Evolutionary conservation across 106 monocot genomes (phyloP).

Genomic region (Agapanthus africanus): DNA sequence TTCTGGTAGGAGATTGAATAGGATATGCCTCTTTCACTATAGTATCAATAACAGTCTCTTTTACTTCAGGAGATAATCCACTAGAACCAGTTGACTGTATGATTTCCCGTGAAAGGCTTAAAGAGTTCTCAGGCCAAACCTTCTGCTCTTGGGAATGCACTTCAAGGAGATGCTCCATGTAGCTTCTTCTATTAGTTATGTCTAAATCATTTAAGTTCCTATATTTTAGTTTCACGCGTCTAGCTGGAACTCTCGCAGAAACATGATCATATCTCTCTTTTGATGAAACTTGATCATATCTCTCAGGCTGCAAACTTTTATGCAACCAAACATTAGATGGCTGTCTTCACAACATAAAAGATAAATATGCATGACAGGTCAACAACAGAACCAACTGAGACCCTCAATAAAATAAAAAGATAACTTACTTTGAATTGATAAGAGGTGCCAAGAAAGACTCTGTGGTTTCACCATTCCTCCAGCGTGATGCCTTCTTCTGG

Average conservation of each 20-base stretch:
- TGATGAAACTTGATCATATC: constrained; percentile 30
- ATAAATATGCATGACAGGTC: too few species aligned
- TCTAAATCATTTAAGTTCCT: constrained; percentile 26
- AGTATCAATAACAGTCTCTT: constrained; percentile 26
- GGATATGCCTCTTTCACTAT: constrained; percentile 16
- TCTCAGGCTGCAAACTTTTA: constrained; percentile 28
- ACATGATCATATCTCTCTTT: constrained; percentile 31
- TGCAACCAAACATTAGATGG: background rate
- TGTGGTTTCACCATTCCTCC: constrained; percentile 57
- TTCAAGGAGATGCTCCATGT: constrained; percentile 50
- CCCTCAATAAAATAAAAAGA: background rate
- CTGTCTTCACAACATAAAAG: too few species aligned
- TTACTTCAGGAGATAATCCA: constrained; percentile 23
- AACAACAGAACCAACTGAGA: constrained; percentile 2
- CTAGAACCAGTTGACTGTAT: constrained; percentile 11
- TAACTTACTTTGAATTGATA: constrained; percentile 39
- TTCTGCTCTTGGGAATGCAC: constrained; percentile 32
- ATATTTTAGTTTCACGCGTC: constrained; percentile 49
- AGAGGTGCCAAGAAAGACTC: constrained; percentile 37
- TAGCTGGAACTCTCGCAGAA: constrained; percentile 37
- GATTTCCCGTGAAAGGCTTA: constrained; percentile 12
- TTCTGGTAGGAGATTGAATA: constrained; percentile 14
- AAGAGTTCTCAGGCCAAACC: constrained; percentile 25
- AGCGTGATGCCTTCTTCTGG: constrained; percentile 55
- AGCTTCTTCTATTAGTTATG: constrained; percentile 26